Conservation (phyloP, 495 filamentous ascomycete species). For the Lepraria neglecta region DNA sequence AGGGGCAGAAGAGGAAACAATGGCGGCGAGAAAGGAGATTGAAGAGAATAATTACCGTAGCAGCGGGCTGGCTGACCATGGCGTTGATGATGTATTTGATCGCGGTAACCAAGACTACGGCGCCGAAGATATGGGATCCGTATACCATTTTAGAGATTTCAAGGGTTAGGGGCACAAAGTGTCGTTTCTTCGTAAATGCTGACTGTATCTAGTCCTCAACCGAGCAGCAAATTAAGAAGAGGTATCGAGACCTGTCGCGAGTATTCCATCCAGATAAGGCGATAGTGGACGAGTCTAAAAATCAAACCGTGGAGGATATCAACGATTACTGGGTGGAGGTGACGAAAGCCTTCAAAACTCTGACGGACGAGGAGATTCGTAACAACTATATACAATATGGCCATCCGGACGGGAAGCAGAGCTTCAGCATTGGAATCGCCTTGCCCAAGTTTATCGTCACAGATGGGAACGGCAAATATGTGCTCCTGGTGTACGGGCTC, state of each 20-base stretch:
- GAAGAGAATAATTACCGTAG: slow-evolving; percentile 73
- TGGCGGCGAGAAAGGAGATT: slow-evolving; percentile 82
- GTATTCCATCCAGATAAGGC: slow-evolving; percentile 92
- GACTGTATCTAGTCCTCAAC: slow-evolving; percentile 54
- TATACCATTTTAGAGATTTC: slow-evolving; percentile 87
- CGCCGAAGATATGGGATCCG: slow-evolving; percentile 84
- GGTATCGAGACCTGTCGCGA: slow-evolving; percentile 78
- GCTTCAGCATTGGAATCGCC: slow-evolving; percentile 95
- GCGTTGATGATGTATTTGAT: slow-evolving; percentile 92
- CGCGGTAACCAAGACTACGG: slow-evolving; percentile 62
- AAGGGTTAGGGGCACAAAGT: slow-evolving; percentile 48
- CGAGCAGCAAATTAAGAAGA: slow-evolving; percentile 84
- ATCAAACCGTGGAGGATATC: slow-evolving; percentile 78
- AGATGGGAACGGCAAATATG: slow-evolving; percentile 92
- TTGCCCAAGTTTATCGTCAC: slow-evolving; percentile 88
- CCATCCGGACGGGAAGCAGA: slow-evolving; percentile 95
- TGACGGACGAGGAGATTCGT: slow-evolving; percentile 93
- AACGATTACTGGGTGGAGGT: slow-evolving; percentile 89
- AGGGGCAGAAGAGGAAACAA: slow-evolving; percentile 77
- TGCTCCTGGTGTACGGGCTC: slow-evolving; percentile 78
- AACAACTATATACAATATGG: slow-evolving; percentile 95
- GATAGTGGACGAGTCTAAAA: slow-evolving; percentile 70
- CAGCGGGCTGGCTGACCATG: slow-evolving; percentile 76
- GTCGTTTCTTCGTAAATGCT: background rate
- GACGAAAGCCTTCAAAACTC: slow-evolving; percentile 92